phyloP scores from a whole-genome alignment of 1,284 basidiomycete genomes.

The Pseudozyma flocculosa region DNA sequence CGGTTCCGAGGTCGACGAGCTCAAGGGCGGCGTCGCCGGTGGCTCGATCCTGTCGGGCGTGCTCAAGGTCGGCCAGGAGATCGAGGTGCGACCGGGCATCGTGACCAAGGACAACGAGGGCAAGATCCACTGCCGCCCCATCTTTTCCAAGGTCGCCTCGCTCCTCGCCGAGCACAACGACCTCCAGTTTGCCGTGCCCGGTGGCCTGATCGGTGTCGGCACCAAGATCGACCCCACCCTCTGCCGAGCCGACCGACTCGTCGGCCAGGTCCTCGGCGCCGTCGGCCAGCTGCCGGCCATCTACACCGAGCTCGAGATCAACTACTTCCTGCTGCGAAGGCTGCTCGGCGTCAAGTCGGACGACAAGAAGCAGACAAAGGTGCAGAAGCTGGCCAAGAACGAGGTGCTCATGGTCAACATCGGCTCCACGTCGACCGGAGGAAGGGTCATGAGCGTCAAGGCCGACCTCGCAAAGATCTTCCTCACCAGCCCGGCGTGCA shows the following conservation, averaged over 20 bases:
- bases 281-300: conserved; percentile 91
- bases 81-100: conserved; percentile 95
- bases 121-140: conserved; percentile 86
- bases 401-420: conserved; percentile 72
- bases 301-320: conserved; percentile 88
- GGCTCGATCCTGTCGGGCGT: conserved; percentile 93
- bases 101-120: conserved; percentile 93
- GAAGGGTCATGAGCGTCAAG: conserved; percentile 53
- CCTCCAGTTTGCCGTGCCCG: conserved; percentile 91
- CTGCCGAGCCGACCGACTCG: conserved; percentile 92
- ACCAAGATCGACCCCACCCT: conserved; percentile 94
- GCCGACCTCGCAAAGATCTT: conserved; percentile 57
- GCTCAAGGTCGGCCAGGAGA: conserved; percentile 83
- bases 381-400: conserved; percentile 83
- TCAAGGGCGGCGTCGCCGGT: conserved; percentile 97
- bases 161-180: conserved; percentile 93
- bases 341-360: conserved; percentile 97
- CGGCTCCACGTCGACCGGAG: conserved; percentile 56
- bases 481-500: conserved; percentile 55
- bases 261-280: conserved; percentile 91
- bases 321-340: conserved; percentile 66
- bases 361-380: conserved; percentile 96
- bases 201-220: conserved; percentile 95
- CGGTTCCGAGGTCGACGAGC: conserved; percentile 90
- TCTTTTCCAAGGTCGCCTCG: conserved; percentile 86